Conservation (phyloP, 2,329 filamentous ascomycete species). For the Akanthomyces muscarius region DNA sequence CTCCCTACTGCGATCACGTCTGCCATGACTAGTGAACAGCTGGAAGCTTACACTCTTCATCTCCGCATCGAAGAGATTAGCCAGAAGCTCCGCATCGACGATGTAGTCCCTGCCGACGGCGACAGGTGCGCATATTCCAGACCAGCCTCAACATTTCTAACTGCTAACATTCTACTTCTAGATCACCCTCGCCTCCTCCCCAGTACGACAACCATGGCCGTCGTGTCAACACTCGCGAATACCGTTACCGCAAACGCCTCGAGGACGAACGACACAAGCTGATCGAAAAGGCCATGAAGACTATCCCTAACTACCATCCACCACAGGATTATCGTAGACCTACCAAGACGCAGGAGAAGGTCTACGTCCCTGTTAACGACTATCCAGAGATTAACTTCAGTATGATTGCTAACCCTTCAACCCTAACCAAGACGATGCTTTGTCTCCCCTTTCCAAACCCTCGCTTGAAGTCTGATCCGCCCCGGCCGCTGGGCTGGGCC, state of each 20-base stretch:
- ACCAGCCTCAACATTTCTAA: background rate
- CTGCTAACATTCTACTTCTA: conserved; percentile 33
- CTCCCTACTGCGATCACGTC: conserved; percentile 93
- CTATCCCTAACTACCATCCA: conserved; percentile 98
- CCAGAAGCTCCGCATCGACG: conserved; percentile 97
- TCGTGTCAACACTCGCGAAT: conserved; percentile 98
- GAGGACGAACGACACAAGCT: conserved; percentile 99
- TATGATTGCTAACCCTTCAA: conserved; percentile 99
- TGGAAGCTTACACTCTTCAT: conserved; percentile 95
- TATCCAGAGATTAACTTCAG: conserved; percentile 99
- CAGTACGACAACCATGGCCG: conserved; percentile 99
- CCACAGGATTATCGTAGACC: conserved; percentile 97
- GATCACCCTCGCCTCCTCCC: conserved; percentile 90
- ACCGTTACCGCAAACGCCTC: conserved; percentile 94
- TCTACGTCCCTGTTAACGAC: conserved; percentile 99
- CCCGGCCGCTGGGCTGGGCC: conserved; percentile 23
- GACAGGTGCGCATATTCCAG: conserved; percentile 65
- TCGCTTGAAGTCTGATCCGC: conserved; percentile 42
- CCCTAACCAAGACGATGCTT: conserved; percentile 55
- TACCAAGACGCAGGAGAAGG: conserved; percentile 99
- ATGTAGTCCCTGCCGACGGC: conserved; percentile 94
- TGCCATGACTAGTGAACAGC: conserved; percentile 97
- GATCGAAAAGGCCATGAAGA: conserved; percentile 98
- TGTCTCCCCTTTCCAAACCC: conserved; percentile 15
- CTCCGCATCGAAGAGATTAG: conserved; percentile 98